Evolutionary conservation across 805 yeast genomes (phyloP).

Genomic region (Teunomyces cretensis): DNA sequence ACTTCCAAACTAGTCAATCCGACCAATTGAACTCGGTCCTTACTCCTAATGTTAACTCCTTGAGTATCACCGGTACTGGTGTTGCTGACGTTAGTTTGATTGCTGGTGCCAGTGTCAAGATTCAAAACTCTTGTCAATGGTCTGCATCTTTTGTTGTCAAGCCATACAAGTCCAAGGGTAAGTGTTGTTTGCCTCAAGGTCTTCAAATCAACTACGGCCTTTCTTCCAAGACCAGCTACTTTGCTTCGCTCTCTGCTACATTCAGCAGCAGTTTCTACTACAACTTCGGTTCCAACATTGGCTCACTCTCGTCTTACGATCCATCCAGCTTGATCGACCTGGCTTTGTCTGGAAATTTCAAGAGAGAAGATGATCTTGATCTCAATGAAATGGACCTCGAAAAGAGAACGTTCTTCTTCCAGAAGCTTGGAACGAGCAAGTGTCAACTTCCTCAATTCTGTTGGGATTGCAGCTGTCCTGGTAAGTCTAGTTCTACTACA

Average conservation of each 20-base stretch:
- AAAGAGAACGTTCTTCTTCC: conserved; percentile 5
- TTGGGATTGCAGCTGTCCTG: conserved; percentile 15
- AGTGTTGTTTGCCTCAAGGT: conserved; percentile 24
- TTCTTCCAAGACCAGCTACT: conserved; percentile 7
- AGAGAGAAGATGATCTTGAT: conserved; percentile 8
- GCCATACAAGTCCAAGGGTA: conserved; percentile 15
- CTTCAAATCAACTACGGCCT: conserved; percentile 19
- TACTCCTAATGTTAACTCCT: conserved; percentile 15
- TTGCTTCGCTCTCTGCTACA: conserved; percentile 4
- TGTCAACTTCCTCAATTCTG: conserved; percentile 7
- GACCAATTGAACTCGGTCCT: conserved; percentile 15
- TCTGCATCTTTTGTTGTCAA: conserved; percentile 20
- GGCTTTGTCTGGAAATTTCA: conserved; percentile 3
- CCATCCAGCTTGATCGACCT: conserved; percentile 7
- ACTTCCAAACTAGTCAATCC: conserved; percentile 22
- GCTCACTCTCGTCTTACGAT: neutral
- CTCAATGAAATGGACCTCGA: neutral
- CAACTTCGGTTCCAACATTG: neutral
- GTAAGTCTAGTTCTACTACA: neutral
- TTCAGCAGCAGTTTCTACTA: conserved; percentile 10
- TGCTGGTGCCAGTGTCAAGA: conserved; percentile 11
- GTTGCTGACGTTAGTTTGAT: conserved; percentile 14
- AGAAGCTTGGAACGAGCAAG: conserved; percentile 6
- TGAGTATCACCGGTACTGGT: conserved; percentile 22
- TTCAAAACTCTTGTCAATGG: conserved; percentile 21